Base-by-base conservation (phyloP, 768 basidiomycete species). In the Leucosporidium yakuticum region DNA sequence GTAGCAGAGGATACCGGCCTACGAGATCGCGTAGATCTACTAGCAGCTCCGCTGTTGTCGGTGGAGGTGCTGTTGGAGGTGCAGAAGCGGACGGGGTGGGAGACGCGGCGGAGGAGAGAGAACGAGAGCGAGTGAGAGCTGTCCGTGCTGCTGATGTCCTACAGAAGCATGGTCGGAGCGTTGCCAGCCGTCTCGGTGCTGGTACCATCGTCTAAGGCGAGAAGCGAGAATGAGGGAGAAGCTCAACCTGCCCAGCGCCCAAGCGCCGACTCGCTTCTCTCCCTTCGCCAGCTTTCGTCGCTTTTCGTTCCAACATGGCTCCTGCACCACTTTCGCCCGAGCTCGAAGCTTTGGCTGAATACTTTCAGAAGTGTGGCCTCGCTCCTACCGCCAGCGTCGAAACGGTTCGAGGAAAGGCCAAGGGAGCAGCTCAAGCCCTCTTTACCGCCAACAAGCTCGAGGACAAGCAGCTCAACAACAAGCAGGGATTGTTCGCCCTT, bases 321-420 rank as follows among this genome's bases (percentile, higher is more conserved):
- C 66, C 69, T 4, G 44, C 57, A 32, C 29, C 63, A 48, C 47
- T 59, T 31, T 29, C 64, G 19, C 60, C 63, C 14, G 70, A 71
- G 49, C 15, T 62, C 1, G 67, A 72, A 5, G 25, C 36, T 7
- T 58, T 69, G 31, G 67, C 62, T 3, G 23, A 34, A 4, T 69
- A 61, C 62, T 69, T 72, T 51, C 44, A 66, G 62, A 31, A 44
- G 21, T 69, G 67, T 47, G 67, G 67, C 9, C 56, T 72, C n/a
- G 55, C 67, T 6, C n/a, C 48, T 14, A 59, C 63, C 39, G 64
- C 64, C 32, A 61, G 66, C 0, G 47, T 23, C 9, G 71, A 72
- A 31, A 65, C 62, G 4, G 71, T 60, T 0, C 44, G 64, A 2
- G 62, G 66, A 17, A 73, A 73, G 66, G 51, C 62, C 15, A 54